Evolutionary conservation across 345 rosid genomes (phyloP).

Genomic region (Populus euphratica): DNA sequence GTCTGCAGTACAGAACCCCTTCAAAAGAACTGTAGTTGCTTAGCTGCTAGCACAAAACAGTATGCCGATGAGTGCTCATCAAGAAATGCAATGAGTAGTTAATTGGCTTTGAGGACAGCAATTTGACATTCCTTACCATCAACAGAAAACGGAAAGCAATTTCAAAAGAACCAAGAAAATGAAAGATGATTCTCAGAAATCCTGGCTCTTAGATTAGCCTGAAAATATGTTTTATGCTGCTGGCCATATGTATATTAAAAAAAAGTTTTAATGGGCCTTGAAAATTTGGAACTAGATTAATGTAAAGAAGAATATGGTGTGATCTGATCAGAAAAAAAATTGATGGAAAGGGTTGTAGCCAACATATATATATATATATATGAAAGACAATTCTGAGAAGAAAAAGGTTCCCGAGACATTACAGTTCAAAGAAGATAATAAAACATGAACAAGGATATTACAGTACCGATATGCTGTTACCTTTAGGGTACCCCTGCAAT

Average conservation of each 20-base stretch:
- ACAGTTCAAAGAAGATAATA: neutral
- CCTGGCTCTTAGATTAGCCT: neutral
- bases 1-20: conserved; percentile 67
- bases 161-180: neutral
- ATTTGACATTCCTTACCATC: neutral
- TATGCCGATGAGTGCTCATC: neutral
- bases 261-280: neutral
- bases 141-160: neutral
- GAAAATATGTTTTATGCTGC: neutral
- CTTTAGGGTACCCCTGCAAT: conserved; percentile 61
- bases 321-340: neutral
- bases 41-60: conserved; percentile 31
- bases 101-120: neutral
- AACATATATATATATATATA: neutral
- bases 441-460: no score
- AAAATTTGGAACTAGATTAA: neutral
- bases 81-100: neutral
- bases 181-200: neutral
- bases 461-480: conserved; percentile 12
- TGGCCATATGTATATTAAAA: neutral
- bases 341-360: neutral
- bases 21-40: conserved; percentile 59
- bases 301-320: neutral
- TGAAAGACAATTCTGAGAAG: neutral
- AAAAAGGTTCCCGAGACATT: neutral